These are phyloP conservation scores for Saccharomyces hybrid DNA, from an alignment of 1,139 yeast genomes.

Conservation along the genomic window DNA sequence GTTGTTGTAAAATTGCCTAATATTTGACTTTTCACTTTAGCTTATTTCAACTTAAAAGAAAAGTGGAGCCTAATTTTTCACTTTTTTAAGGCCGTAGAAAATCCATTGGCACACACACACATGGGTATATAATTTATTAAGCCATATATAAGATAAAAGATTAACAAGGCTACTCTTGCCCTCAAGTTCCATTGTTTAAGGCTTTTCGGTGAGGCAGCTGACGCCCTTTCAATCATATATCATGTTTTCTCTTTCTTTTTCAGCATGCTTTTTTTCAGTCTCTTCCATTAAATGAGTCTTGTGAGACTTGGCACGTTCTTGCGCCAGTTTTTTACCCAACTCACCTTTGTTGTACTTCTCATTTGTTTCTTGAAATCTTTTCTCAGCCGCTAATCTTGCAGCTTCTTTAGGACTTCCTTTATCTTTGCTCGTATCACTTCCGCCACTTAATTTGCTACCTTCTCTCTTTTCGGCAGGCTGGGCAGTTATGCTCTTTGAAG, in stretches of 20 bases:
- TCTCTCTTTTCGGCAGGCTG: neutral
- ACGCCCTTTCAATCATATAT: neutral
- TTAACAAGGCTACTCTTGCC: neutral
- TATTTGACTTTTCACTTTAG: neutral
- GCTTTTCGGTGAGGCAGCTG: neutral
- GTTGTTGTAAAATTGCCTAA: neutral
- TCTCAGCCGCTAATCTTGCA: slow-evolving; percentile 31
- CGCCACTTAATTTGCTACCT: neutral
- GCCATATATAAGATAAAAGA: neutral
- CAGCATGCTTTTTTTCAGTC: slow-evolving; percentile 13
- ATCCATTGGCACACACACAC: neutral
- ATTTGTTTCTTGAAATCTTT: slow-evolving; percentile 20
- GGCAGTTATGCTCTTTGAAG: slow-evolving; percentile 8
- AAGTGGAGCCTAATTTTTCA: neutral
- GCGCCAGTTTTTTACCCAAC: slow-evolving; percentile 26
- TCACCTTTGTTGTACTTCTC: slow-evolving; percentile 23
- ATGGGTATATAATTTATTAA: neutral
- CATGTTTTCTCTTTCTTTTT: slow-evolving; percentile 3
- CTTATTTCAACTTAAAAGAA: neutral
- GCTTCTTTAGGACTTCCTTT: slow-evolving; percentile 27
- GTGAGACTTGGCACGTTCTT: slow-evolving; percentile 23
- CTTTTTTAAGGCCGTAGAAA: neutral
- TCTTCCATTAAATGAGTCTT: slow-evolving; percentile 18
- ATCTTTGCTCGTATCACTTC: slow-evolving; percentile 3
- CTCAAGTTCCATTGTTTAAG: neutral